Base-by-base conservation (phyloP, 495 filamentous ascomycete species). In the Venustampulla echinocandica region DNA sequence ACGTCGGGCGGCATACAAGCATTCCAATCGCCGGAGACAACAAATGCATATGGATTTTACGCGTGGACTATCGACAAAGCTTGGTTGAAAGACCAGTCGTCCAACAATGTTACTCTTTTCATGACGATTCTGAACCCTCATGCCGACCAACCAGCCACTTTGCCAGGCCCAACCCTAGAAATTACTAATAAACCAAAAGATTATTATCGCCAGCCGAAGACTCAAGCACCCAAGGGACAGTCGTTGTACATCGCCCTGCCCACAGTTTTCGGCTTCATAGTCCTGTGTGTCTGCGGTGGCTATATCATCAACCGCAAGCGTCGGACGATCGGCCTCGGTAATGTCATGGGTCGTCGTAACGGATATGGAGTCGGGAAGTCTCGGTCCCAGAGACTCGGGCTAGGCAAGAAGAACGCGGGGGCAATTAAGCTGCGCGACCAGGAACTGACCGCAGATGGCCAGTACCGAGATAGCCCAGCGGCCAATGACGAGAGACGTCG, bases 191-290 rank as follows among this genome's bases (percentile, higher is more conserved):
- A 22, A 18, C 52, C 52, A 10, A 2, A 30, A 0, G 19, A 40
- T 13, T 50, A 50, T 23, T 50, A 46, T 10, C 47, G 28, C 10
- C 42, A 46, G 32, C 27, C 34, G 5, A 27, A n/a, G 10, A 33
- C 52, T 3, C 7, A 35, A 38, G 47, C 36, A 1, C 52, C 52
- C 15, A 36, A 42, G 23, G 52, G 52, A 9, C 36, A 46, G 23
- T 27, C 34, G 10, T 47, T 55, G 9, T 55, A 55, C 32, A 55
- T 55, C 32, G 52, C 52, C 11, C 39, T 55, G 1, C 52, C 52
- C 17, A 30, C 34, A 3, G 43, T 50, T 14, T 50, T 55, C 27
- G 52, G 52, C 1, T 46, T 50, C 20, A 50, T 55, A 18, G 5
- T 50, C 14, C 19, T 55, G n/a, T 47, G 47, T 17, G 23, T 55